A percentile compares a stretch with the other conserved stretches of the same genome.
Evolutionary conservation across 108 stramenopile species (phyloP).

Genomic region (Mediolabrus comicus): DNA sequence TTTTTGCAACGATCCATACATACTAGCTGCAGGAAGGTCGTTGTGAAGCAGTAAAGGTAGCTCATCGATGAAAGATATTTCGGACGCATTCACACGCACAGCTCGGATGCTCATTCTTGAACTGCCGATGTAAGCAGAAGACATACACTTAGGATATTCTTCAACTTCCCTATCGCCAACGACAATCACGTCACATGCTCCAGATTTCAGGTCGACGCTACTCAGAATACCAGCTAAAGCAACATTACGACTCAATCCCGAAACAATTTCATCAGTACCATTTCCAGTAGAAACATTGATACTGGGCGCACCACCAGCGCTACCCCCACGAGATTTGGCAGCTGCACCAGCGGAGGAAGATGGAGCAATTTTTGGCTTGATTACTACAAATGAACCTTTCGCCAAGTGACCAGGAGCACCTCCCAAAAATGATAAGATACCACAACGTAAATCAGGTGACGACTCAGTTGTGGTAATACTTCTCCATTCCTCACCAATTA

Average conservation of each 20-base stretch:
- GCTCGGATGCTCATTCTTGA: slow-evolving; percentile 60
- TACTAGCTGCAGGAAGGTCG: slow-evolving; percentile 10
- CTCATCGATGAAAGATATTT: slow-evolving; percentile 65
- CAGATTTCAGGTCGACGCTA: slow-evolving; percentile 64
- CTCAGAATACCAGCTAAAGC: slow-evolving; percentile 76
- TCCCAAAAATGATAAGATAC: slow-evolving; percentile 69
- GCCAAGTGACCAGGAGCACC: slow-evolving; percentile 44
- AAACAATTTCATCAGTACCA: slow-evolving; percentile 73
- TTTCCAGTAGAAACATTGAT: slow-evolving; percentile 66
- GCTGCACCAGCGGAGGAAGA: slow-evolving; percentile 50
- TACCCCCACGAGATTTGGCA: slow-evolving; percentile 9
- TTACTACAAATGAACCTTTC: slow-evolving; percentile 59
- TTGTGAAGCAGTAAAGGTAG: slow-evolving; percentile 51
- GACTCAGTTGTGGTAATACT: not conserved
- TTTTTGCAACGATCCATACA: slow-evolving; percentile 11
- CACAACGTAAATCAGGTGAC: slow-evolving; percentile 16
- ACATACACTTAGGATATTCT: not conserved
- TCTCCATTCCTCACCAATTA: not conserved
- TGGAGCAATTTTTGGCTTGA: slow-evolving; percentile 66
- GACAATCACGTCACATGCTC: slow-evolving; percentile 76
- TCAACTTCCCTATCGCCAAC: slow-evolving; percentile 18
- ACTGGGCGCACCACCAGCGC: slow-evolving; percentile 11
- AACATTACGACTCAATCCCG: slow-evolving; percentile 62
- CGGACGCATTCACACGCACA: slow-evolving; percentile 57
- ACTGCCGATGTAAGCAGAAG: not conserved